Conservation (phyloP, 352 stramenopile species). For the Phytophthora capsici region DNA sequence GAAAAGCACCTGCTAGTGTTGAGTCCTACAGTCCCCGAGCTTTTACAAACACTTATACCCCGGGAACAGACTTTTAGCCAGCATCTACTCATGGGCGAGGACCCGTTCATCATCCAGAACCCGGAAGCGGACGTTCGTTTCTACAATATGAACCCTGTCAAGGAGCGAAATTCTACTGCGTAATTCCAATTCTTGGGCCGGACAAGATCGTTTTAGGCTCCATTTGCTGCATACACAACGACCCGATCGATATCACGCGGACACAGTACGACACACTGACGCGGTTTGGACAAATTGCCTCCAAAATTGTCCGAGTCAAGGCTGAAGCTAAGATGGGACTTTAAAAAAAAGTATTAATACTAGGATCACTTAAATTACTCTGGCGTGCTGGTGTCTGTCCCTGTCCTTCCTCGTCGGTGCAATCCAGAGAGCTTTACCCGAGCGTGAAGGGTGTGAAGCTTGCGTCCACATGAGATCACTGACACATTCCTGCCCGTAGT, state of each 20-base stretch:
- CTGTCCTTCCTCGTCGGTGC: neutral
- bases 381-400: neutral
- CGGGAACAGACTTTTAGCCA: constrained; percentile 60
- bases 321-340: neutral
- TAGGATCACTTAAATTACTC: neutral
- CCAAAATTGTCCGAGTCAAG: constrained; percentile 5
- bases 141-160: constrained; percentile 41
- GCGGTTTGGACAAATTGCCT: constrained; percentile 36
- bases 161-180: constrained; percentile 55
- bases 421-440: constrained; percentile 6
- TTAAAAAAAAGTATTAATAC: neutral
- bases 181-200: constrained; percentile 44
- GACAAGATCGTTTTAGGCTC: constrained; percentile 22
- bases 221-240: constrained; percentile 31
- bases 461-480: constrained; percentile 18
- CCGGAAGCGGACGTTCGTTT: constrained; percentile 49
- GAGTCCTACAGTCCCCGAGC: constrained; percentile 38
- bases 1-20: constrained; percentile 45
- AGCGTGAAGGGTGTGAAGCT: constrained; percentile 7
- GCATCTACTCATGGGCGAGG: constrained; percentile 57
- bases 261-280: constrained; percentile 28
- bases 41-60: constrained; percentile 34
- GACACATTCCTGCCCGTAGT: constrained; percentile 6
- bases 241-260: constrained; percentile 28
- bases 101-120: constrained; percentile 34